Evolutionary conservation across 768 basidiomycete species (phyloP), one percentile per base, ranked within the genome.

Genomic region (Lactifluus piperatus): DNA sequence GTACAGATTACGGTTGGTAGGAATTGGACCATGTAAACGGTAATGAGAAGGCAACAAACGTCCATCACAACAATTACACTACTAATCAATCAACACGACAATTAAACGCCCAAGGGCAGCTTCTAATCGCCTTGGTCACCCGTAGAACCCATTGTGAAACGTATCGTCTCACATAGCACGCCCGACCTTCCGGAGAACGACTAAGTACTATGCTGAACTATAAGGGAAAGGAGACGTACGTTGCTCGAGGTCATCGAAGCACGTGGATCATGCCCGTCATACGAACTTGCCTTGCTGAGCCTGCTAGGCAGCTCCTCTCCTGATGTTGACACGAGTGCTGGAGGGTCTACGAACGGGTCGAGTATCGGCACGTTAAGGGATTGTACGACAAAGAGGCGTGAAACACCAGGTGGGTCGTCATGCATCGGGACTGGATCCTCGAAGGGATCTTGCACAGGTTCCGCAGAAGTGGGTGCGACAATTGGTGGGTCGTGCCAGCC

Each of bases 121-220:
- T 7, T 41, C n/a, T 41, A 39, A 16, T 41, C 20, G 3, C n/a
- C n/a, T 8, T 20, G 8, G n/a, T 9, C n/a, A 20, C 18, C n/a
- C 41, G 8, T 41, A 20, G 6, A 41, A 16, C 41, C 16, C 41
- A 9, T 43, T 43, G 41, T 18, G 20, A 43, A 16, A 46, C 14
- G 43, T 4, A 24, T 45, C 43, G 44, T 32, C 9, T 84, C 83
- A 54, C 69, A 71, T 29, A 70, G 68, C 14, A 66, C 71, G 55
- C 79, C 77, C 13, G 76, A 66, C 13, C 60, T 70, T 47, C 5
- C 20, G 65, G 81, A 78, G 55, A 80, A 83, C 34, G 74, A 30
- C 20, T 37, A 24, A 16, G 16, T 16, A 5, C 10, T 29, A 51
- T 16, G 10, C 18, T 5, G 14, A 14, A 22, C 7, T 1, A 44